Base-by-base conservation (phyloP, 2,329 filamentous ascomycete species). In the Alternaria burnsii region DNA sequence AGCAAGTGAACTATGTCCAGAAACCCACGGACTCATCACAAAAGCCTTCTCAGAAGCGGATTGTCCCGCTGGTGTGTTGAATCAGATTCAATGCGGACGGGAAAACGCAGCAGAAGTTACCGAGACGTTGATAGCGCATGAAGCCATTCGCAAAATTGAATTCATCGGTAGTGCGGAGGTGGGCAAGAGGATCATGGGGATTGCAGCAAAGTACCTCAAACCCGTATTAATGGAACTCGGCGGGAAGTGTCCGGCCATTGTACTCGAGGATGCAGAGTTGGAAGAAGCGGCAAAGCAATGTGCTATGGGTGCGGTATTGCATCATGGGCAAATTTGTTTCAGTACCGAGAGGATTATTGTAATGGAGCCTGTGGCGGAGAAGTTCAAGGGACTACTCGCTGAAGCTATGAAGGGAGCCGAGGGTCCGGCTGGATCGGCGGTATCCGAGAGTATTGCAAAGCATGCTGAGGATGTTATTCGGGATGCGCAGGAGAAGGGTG, bases 181-280 rank as follows among this genome's bases (percentile, higher is more conserved):
- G 0, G 91, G 91, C 5, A 85, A 86, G 38, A 87, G 91, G 71
- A 87, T 96, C 22, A 61, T 59, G 90, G 87, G 5, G 82, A 84
- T 86, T 3, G 90, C 90, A 0, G 92, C 89, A 12, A 86, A 89
- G 71, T 80, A 90, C 67, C 81, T 95, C 32, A 96, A 96, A 82
- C 92, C 91, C 0, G 84, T 91, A 0, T 80, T 95, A 3, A 84
- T 95, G 70, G 93, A 96, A 77, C 82, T 96, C 1, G 93, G 93
- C 4, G 92, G 92, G 38, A 96, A 96, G 76, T 89, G 90, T 1
- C 87, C 88, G 0, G 88, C 90, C 3, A 88, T 96, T 61, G 88
- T 96, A 1, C 88, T 90, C 75, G 88, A 91, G 55, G 92, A 96
- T 77, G 92, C 93, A 11, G 85, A 95, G 57, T 16, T 72, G 18